Percentiles rank a stretch among this genome's conserved stretches.
Conservation (phyloP, 192 early-diverging fungal genomes). For the Neocallimastix lanati region DNA sequence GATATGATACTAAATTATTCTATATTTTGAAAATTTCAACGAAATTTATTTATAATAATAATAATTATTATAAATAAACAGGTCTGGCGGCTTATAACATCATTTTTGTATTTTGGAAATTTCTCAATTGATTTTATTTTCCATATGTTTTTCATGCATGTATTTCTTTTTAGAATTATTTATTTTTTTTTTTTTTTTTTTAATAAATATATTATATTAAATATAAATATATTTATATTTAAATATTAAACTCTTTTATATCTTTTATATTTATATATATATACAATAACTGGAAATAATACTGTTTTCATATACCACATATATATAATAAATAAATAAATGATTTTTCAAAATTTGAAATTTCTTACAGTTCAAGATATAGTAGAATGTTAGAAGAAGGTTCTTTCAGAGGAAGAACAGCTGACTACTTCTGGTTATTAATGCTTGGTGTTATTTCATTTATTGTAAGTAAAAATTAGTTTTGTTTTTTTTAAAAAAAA, state of each 20-base stretch:
- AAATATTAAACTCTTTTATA: no score
- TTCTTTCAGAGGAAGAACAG: slow-evolving; percentile 68
- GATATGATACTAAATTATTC: no score
- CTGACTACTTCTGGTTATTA: slow-evolving; percentile 86
- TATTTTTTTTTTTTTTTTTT: no score
- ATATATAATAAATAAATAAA: no score
- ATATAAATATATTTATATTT: no score
- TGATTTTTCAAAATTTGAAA: not conserved
- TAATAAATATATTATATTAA: slow-evolving; percentile 1
- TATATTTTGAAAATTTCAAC: no score
- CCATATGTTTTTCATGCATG: slow-evolving; percentile 73
- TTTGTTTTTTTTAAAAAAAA: no score
- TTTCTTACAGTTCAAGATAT: slow-evolving; percentile 28
- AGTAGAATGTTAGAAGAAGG: slow-evolving; percentile 86
- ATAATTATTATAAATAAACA: no score
- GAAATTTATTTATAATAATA: no score
- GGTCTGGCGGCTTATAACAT: slow-evolving; percentile 84
- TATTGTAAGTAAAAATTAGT: slow-evolving; percentile 34
- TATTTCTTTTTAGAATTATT: slow-evolving; percentile 1
- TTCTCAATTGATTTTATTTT: slow-evolving; percentile 82
- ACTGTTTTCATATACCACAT: no score
- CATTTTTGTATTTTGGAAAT: slow-evolving; percentile 83
- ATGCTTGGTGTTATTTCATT: slow-evolving; percentile 36
- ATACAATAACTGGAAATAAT: no score
- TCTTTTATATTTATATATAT: no score